These are phyloP conservation scores for Dicorynia guianensis DNA, from an alignment of 306 rosid species.

Conservation along the genomic window DNA sequence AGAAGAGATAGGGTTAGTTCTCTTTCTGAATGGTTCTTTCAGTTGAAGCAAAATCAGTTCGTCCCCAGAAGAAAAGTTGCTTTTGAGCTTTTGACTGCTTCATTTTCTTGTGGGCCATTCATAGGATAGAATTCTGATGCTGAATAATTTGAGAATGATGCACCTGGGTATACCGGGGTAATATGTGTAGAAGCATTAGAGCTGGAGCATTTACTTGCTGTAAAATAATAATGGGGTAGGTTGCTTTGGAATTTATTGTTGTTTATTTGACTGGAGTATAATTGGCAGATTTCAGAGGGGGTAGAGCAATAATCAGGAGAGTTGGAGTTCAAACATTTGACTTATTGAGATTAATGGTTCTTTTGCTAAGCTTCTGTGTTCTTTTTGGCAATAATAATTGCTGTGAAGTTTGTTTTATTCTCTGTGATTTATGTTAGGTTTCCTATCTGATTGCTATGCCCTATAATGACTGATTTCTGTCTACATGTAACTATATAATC, in stretches of 20 bases:
- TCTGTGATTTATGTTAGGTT: neutral
- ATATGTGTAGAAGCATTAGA: no score
- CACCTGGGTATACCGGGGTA: no score
- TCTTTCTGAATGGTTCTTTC: no score
- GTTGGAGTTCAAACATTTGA: constrained; percentile 5
- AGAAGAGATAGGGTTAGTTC: no score
- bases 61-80: no score
- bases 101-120: no score
- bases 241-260: constrained; percentile 24
- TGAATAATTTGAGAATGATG: no score
- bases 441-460: neutral
- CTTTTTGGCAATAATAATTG: neutral
- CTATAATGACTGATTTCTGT: neutral
- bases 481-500: constrained; percentile 14
- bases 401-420: neutral
- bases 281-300: constrained; percentile 10
- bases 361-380: constrained; percentile 19
- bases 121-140: no score
- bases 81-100: no score
- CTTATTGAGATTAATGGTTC: neutral
- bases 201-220: no score
- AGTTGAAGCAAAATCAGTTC: no score
- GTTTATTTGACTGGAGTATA: constrained; percentile 21
- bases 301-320: neutral
- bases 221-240: no score